Evolutionary conservation across 305 asterid genomes (phyloP).

Genomic region (Salvia sclarea): DNA sequence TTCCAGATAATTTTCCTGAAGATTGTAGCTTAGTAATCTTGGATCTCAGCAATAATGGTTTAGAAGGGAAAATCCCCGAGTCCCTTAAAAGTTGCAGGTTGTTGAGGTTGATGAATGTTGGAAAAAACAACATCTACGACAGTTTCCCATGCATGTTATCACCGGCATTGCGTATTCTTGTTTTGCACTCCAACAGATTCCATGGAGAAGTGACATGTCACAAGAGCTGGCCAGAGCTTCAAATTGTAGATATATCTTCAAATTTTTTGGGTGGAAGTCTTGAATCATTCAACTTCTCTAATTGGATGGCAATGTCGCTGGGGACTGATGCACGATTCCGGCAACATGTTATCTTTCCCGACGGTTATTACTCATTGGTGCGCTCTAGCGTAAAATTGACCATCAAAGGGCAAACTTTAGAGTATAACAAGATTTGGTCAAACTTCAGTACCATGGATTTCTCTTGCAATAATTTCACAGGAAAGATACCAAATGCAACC

Average conservation of each 20-base stretch:
- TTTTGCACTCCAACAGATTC: conserved; percentile 10
- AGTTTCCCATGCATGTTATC: conserved; percentile 37
- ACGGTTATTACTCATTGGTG: no score
- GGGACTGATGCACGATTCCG: background rate
- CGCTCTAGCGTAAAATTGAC: conserved; percentile 20
- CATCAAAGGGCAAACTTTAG: conserved; percentile 27
- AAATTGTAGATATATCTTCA: conserved; percentile 29
- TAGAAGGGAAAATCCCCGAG: conserved; percentile 38
- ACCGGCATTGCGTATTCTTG: conserved; percentile 3
- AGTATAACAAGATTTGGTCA: conserved; percentile 19
- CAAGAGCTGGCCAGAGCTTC: conserved; percentile 1
- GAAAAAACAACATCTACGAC: conserved; percentile 37
- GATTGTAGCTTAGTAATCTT: conserved; percentile 32
- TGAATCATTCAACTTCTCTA: conserved; percentile 15
- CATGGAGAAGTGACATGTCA: conserved; percentile 10
- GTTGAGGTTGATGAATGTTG: conserved; percentile 37
- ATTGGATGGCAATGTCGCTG: background rate
- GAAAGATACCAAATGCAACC: conserved; percentile 36
- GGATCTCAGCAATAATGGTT: conserved; percentile 36
- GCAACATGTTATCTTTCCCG: conserved; percentile 12
- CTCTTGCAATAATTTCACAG: conserved; percentile 42
- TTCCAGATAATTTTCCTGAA: conserved; percentile 25
- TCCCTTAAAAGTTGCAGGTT: conserved; percentile 37
- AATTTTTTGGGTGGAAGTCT: conserved; percentile 37
- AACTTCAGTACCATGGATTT: conserved; percentile 39